A percentile compares a stretch with the other conserved stretches of the same genome.
These are phyloP conservation scores for Paramecium bursaria DNA, from an alignment of 73 alveolate genomes.

Conservation along the genomic window DNA sequence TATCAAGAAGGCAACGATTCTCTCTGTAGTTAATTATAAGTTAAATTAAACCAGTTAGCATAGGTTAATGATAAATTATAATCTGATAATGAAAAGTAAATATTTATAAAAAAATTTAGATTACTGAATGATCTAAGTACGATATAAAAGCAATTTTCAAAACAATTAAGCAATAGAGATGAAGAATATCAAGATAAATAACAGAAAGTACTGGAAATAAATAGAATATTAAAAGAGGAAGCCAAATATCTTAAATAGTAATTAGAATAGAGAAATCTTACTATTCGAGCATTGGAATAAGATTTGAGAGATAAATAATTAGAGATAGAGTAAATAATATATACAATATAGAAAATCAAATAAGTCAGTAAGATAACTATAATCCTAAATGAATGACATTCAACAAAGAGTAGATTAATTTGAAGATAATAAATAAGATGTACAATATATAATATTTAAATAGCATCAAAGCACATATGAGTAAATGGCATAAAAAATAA, in stretches of 20 bases:
- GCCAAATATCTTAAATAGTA: constrained; percentile 29
- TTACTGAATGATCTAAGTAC: constrained; percentile 51
- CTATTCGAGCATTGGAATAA: not conserved
- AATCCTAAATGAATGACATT: not conserved
- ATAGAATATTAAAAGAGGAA: constrained; percentile 36
- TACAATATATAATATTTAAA: no score
- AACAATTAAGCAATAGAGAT: not conserved
- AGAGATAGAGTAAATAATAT: constrained; percentile 39
- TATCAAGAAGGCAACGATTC: constrained; percentile 11
- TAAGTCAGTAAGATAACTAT: not conserved
- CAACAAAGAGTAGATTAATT: constrained; percentile 3
- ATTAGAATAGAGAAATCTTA: constrained; percentile 7
- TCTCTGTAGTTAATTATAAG: not conserved
- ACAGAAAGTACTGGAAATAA: constrained; percentile 1
- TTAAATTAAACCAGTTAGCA: not conserved
- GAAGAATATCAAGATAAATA: constrained; percentile 16
- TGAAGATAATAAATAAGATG: constrained; percentile 26
- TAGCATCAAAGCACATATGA: constrained; percentile 9
- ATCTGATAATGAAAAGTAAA: constrained; percentile 48
- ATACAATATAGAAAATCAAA: constrained; percentile 9
- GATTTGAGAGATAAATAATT: constrained; percentile 35
- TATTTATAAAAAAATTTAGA: not conserved
- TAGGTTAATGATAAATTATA: not conserved
- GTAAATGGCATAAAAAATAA: not conserved
- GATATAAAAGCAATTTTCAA: not conserved